Base-by-base conservation (phyloP, 2,329 filamentous ascomycete genomes). In the Fragosphaeria purpurea region DNA sequence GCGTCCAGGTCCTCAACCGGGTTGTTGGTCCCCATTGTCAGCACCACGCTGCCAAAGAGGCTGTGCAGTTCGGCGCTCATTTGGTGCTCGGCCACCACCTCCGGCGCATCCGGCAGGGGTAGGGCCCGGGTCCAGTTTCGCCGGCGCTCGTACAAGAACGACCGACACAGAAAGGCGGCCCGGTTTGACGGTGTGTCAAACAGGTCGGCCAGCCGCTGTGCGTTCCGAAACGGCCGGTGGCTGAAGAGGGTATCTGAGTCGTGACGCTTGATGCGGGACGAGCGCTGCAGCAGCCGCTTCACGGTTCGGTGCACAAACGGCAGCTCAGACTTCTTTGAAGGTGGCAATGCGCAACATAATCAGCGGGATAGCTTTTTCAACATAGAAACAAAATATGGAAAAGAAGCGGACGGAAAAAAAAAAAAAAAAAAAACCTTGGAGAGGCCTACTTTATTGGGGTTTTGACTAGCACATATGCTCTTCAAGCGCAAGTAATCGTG, bases 1-100 rank as follows among this genome's bases (percentile, higher is more conserved):
- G 63, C 10, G 67, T 58, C 9, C 65, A 64, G 33, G 66, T 60
- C n/a, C 65, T 38, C 10, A 4, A 47, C 30, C 2, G 39, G 63
- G 31, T 62, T 22, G 22, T 22, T 3, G 22, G 22, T 22, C 22
- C 22, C 22, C 22, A 3, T 54, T 34, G 64, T 64, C 31, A 72
- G 62, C 4, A 80, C 67, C 0, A 82, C 77, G n/a, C 77, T 73
- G 13, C 86, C 85, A 55, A 80, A 83, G 33, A 87, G 68, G 55
- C 78, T 79, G 62, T 88, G 85, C 31, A 90, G 67, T 61, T 83
- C 84, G 31, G 86, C 86, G 55, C 80, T 83, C 56, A 77, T 69
- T 65, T 88, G 85, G 34, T 77, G 75, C 47, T 13, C 45, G 13
- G 43, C 40, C 37, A 71, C 61, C 47, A 68, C 63, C 32, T 66